Conservation (phyloP, 176 grass and related monocot genomes). For the Zea luxurians region DNA sequence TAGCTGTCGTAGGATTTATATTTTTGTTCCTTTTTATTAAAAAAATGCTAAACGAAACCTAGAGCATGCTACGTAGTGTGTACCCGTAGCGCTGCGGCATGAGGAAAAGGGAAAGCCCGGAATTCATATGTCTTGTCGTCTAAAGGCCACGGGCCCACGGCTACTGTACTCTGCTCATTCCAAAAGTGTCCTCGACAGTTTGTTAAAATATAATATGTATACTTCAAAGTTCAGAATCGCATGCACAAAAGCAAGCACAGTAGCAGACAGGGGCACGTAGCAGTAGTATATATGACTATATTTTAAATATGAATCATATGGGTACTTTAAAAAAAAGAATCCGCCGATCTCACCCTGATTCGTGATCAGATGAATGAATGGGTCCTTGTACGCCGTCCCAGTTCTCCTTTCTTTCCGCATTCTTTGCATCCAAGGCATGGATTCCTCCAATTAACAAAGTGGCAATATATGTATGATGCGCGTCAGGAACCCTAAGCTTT, state of each 20-base stretch:
- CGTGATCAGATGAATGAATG: background rate
- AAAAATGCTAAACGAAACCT: background rate
- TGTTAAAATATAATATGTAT: too few relatives aligned
- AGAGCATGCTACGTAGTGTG: background rate
- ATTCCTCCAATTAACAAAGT: slow-evolving; percentile 23
- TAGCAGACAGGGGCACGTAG: too few relatives aligned
- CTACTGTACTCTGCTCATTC: too few relatives aligned
- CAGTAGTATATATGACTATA: too few relatives aligned
- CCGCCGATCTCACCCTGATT: background rate
- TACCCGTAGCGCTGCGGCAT: background rate
- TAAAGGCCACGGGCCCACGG: background rate
- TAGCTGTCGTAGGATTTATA: background rate
- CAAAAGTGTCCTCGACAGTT: too few relatives aligned
- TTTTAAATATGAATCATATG: too few relatives aligned
- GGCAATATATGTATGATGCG: background rate
- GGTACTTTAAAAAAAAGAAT: too few relatives aligned
- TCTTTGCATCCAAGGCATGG: slow-evolving; percentile 48
- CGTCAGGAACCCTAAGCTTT: slow-evolving; percentile 38
- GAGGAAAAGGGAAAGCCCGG: slow-evolving; percentile 35
- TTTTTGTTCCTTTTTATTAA: background rate
- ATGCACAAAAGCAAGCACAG: too few relatives aligned
- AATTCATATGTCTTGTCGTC: background rate
- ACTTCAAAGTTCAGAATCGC: too few relatives aligned
- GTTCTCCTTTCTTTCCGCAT: slow-evolving; percentile 32
- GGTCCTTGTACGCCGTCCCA: slow-evolving; percentile 18